A percentile compares a stretch with the other conserved stretches of the same genome.
Conservation (phyloP, 345 rosid genomes). For the Crucihimalaya himalaica region DNA sequence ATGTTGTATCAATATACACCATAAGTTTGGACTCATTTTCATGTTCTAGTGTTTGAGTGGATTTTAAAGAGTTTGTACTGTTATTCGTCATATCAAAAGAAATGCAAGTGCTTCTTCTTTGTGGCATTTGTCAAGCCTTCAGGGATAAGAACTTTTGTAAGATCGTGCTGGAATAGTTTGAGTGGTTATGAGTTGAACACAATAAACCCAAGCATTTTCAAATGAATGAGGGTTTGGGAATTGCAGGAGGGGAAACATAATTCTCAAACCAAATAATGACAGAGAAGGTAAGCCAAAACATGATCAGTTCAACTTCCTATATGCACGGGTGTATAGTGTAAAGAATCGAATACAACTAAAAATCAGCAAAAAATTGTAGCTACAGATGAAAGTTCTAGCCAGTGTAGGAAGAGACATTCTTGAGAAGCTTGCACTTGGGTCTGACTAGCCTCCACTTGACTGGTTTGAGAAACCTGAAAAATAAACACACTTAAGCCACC, state of each 20-base stretch:
- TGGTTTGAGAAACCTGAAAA: no score
- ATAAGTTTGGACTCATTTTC: conserved; percentile 2
- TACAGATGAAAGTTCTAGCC: not conserved
- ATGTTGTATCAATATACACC: conserved; percentile 30
- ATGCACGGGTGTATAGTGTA: not conserved
- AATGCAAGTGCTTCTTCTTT: not conserved
- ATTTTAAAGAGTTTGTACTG: conserved; percentile 2
- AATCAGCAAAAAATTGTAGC: not conserved
- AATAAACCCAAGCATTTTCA: not conserved
- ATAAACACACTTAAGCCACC: no score
- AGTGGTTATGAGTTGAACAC: not conserved
- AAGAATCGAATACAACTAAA: not conserved
- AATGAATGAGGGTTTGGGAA: not conserved
- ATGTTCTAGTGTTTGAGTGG: conserved; percentile 3
- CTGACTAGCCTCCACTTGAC: no score
- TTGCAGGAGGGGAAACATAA: not conserved
- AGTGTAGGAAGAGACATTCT: no score
- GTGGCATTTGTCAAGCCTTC: not conserved
- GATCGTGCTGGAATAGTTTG: not conserved
- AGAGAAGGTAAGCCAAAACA: conserved; percentile 6
- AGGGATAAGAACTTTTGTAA: not conserved
- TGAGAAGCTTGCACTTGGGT: no score
- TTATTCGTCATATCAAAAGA: not conserved
- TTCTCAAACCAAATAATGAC: not conserved
- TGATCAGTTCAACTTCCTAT: not conserved